Evolutionary conservation across 352 stramenopile species (phyloP).

Genomic region (Phytophthora cactorum): DNA sequence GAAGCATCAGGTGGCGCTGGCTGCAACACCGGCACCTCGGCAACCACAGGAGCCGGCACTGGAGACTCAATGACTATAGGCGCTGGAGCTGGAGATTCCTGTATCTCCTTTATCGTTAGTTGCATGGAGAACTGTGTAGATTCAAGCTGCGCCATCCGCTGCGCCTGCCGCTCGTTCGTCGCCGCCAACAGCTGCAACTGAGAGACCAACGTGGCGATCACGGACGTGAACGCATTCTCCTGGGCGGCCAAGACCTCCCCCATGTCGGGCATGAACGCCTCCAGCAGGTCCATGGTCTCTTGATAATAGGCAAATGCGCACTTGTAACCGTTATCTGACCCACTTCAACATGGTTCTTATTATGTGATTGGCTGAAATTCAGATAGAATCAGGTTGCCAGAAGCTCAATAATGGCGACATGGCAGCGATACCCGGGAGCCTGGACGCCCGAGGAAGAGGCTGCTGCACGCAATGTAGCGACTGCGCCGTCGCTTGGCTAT

Average conservation of each 20-base stretch:
- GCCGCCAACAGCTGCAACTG: constrained; percentile 57
- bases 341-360: constrained; percentile 13
- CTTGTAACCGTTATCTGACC: constrained; percentile 6
- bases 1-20: constrained; percentile 17
- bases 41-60: constrained; percentile 24
- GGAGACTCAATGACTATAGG: constrained; percentile 4
- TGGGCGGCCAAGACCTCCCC: constrained; percentile 64
- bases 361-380: constrained; percentile 10
- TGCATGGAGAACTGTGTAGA: constrained; percentile 36
- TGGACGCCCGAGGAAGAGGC: constrained; percentile 9
- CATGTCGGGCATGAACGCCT: constrained; percentile 72
- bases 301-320: background rate
- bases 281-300: constrained; percentile 58
- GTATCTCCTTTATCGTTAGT: constrained; percentile 30
- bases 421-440: constrained; percentile 24
- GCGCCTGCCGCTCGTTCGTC: constrained; percentile 43
- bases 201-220: constrained; percentile 54
- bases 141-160: constrained; percentile 47
- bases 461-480: constrained; percentile 5
- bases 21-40: constrained; percentile 23
- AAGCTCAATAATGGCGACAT: constrained; percentile 18
- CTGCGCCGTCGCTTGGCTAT: constrained; percentile 14
- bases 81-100: constrained; percentile 17
- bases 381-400: constrained; percentile 1
- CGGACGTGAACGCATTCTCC: constrained; percentile 61